Base-by-base conservation (phyloP, 306 rosid species). In the Lathyrus sativus region DNA sequence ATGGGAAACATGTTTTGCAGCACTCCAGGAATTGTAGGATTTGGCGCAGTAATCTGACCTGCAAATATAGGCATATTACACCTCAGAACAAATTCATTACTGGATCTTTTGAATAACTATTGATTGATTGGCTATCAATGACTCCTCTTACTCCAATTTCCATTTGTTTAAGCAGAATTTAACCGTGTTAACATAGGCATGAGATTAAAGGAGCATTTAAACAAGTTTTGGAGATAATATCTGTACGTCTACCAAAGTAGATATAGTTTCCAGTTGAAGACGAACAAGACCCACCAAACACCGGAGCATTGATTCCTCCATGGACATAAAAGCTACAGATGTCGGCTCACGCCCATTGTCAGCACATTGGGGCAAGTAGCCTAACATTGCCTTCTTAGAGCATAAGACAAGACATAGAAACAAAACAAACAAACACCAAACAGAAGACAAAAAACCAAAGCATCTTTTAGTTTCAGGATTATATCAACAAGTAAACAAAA, bases 331-430 rank as follows among this genome's bases (percentile, higher is more conserved):
- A 93, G 99, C 99, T 86, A 93, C 92, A 87, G 97, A 85, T 76
- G 96, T 88, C 97, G 83, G 99, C 97, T 90, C 99, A 93, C 96
- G 83, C 90, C 95, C 96, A 86, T 88, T 86, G 97, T 90, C 97
- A 90, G 91, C 98, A 88, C 96, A 93, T 86, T 89, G 97, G 98
- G 98, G 96, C 96, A 82, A 93, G 95, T 90, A 83, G 91, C 90
- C 96, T 96, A 88, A 90, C 95, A 90, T 93, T 90, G 96, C 89
- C 99, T 86, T 93, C 99, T 93, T 79, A 90, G 90, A 89, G 86
- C 86, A 88, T 81, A 87, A 74, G 86, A 93, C 87, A 87, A 78
- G 86, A 93, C 96, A 92, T 72, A 89, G 92, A 90, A 93, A 90
- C 91, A 93, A 90, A 90, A 86, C 85, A 85, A 90, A 81, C 89